A percentile compares a stretch with the other conserved stretches of the same genome.
Conservation (phyloP, 192 early-diverging fungal genomes). For the Chytriomyces sp. region DNA sequence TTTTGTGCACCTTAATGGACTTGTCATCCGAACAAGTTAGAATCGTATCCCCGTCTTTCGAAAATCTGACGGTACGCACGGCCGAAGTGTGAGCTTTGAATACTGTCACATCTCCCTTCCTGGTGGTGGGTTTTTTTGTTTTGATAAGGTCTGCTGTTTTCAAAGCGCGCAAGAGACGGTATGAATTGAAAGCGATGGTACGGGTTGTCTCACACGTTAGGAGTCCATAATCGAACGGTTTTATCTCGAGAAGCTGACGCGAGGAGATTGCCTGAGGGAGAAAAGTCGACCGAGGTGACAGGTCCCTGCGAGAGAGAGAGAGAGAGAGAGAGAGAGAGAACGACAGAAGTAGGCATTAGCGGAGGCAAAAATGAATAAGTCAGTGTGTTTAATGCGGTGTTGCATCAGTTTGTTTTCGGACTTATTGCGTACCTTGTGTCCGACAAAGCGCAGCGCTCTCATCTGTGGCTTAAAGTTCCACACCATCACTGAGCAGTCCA, state of each 20-base stretch:
- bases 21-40: slow-evolving; percentile 66
- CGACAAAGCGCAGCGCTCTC: slow-evolving; percentile 63
- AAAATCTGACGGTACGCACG: slow-evolving; percentile 63
- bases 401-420: neutral
- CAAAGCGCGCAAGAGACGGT: neutral
- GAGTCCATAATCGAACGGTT: slow-evolving; percentile 67
- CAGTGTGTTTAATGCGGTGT: slow-evolving; percentile 1
- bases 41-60: slow-evolving; percentile 50
- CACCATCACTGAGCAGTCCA: slow-evolving; percentile 66
- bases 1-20: slow-evolving; percentile 53
- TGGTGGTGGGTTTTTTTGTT: too few species aligned
- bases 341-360: too few species aligned
- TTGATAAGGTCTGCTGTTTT: neutral
- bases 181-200: neutral
- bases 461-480: slow-evolving; percentile 71
- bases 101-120: slow-evolving; percentile 65
- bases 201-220: slow-evolving; percentile 53
- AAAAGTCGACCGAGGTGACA: slow-evolving; percentile 62
- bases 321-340: too few species aligned
- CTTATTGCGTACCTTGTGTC: slow-evolving; percentile 53
- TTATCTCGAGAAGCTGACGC: slow-evolving; percentile 60
- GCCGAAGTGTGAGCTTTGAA: slow-evolving; percentile 68
- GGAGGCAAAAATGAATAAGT: neutral
- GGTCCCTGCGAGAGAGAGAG: slow-evolving; percentile 40
- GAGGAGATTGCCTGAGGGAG: slow-evolving; percentile 54